phyloP scores from a whole-genome alignment of 257 asterid species.

The Rhazya stricta region DNA sequence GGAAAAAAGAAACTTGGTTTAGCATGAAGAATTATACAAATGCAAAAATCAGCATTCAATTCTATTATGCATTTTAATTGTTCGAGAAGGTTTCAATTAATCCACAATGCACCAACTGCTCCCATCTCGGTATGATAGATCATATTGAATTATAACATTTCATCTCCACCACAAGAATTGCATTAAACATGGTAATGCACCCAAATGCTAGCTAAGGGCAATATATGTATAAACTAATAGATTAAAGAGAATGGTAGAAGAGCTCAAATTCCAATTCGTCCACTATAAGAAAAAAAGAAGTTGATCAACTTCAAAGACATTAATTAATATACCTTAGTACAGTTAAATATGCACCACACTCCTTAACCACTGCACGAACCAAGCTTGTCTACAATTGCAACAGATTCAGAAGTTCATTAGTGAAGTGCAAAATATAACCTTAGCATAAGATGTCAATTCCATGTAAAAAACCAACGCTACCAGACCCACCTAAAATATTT shows the following conservation, averaged over 20 bases:
- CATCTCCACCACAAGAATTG: background rate
- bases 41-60: background rate
- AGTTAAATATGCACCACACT: conserved; percentile 71
- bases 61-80: background rate
- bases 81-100: background rate
- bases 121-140: background rate
- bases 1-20: background rate
- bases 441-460: background rate
- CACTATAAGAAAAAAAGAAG: background rate
- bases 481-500: background rate
- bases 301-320: background rate
- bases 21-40: background rate
- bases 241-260: background rate
- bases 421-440: background rate
- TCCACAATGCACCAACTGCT: background rate
- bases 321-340: conserved; percentile 54
- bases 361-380: conserved; percentile 97
- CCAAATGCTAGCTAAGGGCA: background rate
- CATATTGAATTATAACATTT: background rate
- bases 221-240: background rate
- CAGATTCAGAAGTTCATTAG: background rate
- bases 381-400: conserved; percentile 68
- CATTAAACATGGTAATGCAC: background rate
- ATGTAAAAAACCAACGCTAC: background rate
- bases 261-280: background rate